Evolutionary conservation across 2,329 filamentous ascomycete genomes (phyloP).

Genomic region (Cercospora brassicicola): DNA sequence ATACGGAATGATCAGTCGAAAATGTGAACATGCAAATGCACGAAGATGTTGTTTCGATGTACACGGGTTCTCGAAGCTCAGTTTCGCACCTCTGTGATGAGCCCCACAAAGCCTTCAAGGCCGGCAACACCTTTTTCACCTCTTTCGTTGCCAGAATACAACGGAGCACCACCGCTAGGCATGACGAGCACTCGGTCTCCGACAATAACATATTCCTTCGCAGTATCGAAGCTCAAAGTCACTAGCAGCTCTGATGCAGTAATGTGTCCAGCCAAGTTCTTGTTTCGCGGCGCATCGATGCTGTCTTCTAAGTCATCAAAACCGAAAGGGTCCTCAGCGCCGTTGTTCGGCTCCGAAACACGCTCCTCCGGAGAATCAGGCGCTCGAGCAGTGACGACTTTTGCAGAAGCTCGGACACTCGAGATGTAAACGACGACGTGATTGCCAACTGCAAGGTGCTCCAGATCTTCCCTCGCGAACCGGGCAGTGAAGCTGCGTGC

Average conservation of each 20-base stretch:
- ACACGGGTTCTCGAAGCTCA: slow-evolving; percentile 29
- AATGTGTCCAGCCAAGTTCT: slow-evolving; percentile 29
- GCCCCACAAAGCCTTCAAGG: slow-evolving; percentile 71
- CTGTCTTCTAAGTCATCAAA: slow-evolving; percentile 31
- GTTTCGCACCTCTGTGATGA: slow-evolving; percentile 46
- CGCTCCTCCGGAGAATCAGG: slow-evolving; percentile 31
- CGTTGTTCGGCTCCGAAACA: neutral
- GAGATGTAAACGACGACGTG: slow-evolving; percentile 82
- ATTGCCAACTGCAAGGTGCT: slow-evolving; percentile 64
- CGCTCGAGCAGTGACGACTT: slow-evolving; percentile 56
- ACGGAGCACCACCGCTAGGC: slow-evolving; percentile 63
- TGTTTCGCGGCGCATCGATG: slow-evolving; percentile 8
- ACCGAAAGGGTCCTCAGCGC: slow-evolving; percentile 26
- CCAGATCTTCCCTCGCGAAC: slow-evolving; percentile 65
- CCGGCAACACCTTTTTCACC: slow-evolving; percentile 60
- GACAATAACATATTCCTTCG: slow-evolving; percentile 71
- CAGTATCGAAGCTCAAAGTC: slow-evolving; percentile 66
- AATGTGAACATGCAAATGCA: neutral
- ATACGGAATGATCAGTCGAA: neutral
- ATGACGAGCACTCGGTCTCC: slow-evolving; percentile 70
- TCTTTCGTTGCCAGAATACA: slow-evolving; percentile 11
- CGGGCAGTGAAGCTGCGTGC: slow-evolving; percentile 58
- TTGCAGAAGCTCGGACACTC: slow-evolving; percentile 79
- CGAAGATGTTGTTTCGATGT: neutral
- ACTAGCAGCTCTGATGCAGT: slow-evolving; percentile 50